Evolutionary conservation across 2,329 filamentous ascomycete genomes (phyloP), one percentile per base, ranked within the genome.

Genomic region (Lachnellula cervina): DNA sequence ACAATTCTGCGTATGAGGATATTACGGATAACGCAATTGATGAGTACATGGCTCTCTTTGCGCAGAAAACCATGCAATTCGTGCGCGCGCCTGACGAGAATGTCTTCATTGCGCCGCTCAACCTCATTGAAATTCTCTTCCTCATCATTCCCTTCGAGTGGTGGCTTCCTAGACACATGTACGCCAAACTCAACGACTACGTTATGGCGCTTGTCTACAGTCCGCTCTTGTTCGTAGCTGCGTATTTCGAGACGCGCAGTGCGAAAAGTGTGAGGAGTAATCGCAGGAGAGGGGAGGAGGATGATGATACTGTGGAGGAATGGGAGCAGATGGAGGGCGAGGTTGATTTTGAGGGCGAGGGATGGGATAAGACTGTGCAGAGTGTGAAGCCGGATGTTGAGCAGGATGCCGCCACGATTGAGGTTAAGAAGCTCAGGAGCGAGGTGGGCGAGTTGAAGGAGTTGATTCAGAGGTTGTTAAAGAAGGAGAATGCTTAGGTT

Each of bases 11-110:
- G 2, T 97, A 99, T 70, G 89, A 95, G 64, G 86, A 89, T 71
- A 87, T 90, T 57, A 88, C 86, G 25, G 82, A 81, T 44, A 88
- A 99, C 68, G 91, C 94, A 4, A 88, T 90, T 62, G 94, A 99
- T 71, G 94, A 99, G 72, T 99, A 91, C 73, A 86, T 99, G 70
- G 93, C 91, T 0, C 81, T 97, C 3, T 97, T 96, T 73, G 82
- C 90, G 0, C 89, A 95, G 64, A 96, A 96, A 73, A 97, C 94
- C 0, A 90, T 97, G 81, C 91, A 96, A 67, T 99, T 97, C 67
- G 90, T 97, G 17, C 89, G 94, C 49, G 94, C 94, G 0, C 94
- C 94, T 0, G 94, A 99, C 66, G 94, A 99, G 72, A 99, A 99
- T 64, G 94, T 99, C 54, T 99, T 94, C 73, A 96, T 99, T 66